A percentile compares a stretch with the other conserved stretches of the same genome.
Evolutionary conservation across 768 basidiomycete genomes (phyloP).

Genomic region (Dioszegia hungarica): DNA sequence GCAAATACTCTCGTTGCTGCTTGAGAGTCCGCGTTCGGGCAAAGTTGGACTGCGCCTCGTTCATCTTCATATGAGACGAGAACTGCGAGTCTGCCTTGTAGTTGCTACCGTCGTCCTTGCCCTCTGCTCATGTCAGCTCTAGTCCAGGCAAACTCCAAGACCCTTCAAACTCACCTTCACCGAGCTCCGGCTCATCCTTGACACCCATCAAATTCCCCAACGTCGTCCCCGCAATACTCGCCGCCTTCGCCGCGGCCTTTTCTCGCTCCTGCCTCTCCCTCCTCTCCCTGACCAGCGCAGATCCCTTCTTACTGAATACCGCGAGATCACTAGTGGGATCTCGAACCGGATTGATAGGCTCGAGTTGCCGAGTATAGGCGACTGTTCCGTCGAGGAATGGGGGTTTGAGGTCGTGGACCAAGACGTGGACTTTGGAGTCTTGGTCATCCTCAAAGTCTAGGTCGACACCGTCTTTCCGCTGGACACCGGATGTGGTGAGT

Average conservation of each 20-base stretch:
- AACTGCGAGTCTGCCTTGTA: slow-evolving; percentile 96
- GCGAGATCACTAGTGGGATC: slow-evolving; percentile 94
- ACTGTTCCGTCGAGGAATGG: slow-evolving; percentile 96
- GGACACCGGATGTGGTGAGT: slow-evolving; percentile 92
- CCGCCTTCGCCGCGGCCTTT: slow-evolving; percentile 85
- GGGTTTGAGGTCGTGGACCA: slow-evolving; percentile 94
- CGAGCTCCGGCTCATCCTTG: slow-evolving; percentile 87
- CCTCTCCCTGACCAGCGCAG: slow-evolving; percentile 86
- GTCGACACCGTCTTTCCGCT: slow-evolving; percentile 78
- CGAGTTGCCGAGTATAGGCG: slow-evolving; percentile 92
- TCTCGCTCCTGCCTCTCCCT: slow-evolving; percentile 91
- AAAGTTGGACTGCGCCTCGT: slow-evolving; percentile 69
- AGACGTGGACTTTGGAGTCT: slow-evolving; percentile 84
- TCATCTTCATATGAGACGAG: slow-evolving; percentile 77
- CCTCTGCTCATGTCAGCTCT: slow-evolving; percentile 33
- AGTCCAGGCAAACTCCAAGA: neutral
- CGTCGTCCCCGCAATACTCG: slow-evolving; percentile 81
- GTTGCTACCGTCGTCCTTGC: slow-evolving; percentile 52
- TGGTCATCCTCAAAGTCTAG: slow-evolving; percentile 95
- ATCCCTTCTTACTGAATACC: slow-evolving; percentile 94
- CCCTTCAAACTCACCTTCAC: slow-evolving; percentile 64
- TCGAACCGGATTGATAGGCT: slow-evolving; percentile 93
- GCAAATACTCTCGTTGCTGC: slow-evolving; percentile 92
- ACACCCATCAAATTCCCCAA: slow-evolving; percentile 99
- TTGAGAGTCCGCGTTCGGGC: slow-evolving; percentile 76